A percentile compares a stretch with the other conserved stretches of the same genome.
These are phyloP conservation scores for Ceratocystiopsis sp. DNA, from an alignment of 2,329 filamentous ascomycete genomes.

Conservation along the genomic window DNA sequence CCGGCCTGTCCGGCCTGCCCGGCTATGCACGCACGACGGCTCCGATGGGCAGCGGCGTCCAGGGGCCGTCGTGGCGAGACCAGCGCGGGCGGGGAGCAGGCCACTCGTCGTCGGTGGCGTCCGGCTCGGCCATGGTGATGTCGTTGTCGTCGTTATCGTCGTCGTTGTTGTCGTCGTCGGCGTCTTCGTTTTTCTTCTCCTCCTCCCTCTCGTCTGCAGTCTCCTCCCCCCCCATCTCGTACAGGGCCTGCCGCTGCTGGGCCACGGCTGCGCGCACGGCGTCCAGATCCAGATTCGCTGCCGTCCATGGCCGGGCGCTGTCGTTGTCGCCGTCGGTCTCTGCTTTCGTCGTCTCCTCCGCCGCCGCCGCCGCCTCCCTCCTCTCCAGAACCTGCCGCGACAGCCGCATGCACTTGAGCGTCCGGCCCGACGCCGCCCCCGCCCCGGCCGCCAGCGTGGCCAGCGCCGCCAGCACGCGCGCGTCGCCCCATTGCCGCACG, in stretches of 20 bases:
- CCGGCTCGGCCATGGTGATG: conserved; percentile 3
- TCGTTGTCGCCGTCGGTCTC: too few species aligned
- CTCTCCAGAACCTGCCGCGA: conserved; percentile 10
- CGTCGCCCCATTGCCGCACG: conserved; percentile 8
- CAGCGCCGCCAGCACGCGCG: conserved; percentile 2
- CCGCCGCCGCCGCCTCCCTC: not conserved
- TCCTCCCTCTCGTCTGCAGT: not conserved
- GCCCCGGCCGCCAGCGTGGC: not conserved
- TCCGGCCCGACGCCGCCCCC: conserved; percentile 9
- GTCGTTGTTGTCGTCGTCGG: conserved; percentile 4
- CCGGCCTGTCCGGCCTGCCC: conserved; percentile 1
- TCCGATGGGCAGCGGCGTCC: conserved; percentile 42
- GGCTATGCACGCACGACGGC: conserved; percentile 16
- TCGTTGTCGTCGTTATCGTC: conserved; percentile 14
- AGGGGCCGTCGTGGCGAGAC: conserved; percentile 32
- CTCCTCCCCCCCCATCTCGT: not conserved
- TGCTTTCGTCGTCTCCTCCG: not conserved
- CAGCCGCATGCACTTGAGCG: conserved; percentile 15
- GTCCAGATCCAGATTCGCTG: conserved; percentile 3
- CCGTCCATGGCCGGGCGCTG: not conserved
- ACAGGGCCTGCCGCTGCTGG: conserved; percentile 3
- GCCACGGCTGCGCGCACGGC: conserved; percentile 4
- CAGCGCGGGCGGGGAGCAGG: conserved; percentile 24
- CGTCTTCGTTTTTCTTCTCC: not conserved
- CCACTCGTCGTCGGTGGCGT: conserved; percentile 4